A percentile compares a stretch with the other conserved stretches of the same genome.
Evolutionary conservation across 768 basidiomycete genomes (phyloP).

Genomic region (Lactarius deliciosus): DNA sequence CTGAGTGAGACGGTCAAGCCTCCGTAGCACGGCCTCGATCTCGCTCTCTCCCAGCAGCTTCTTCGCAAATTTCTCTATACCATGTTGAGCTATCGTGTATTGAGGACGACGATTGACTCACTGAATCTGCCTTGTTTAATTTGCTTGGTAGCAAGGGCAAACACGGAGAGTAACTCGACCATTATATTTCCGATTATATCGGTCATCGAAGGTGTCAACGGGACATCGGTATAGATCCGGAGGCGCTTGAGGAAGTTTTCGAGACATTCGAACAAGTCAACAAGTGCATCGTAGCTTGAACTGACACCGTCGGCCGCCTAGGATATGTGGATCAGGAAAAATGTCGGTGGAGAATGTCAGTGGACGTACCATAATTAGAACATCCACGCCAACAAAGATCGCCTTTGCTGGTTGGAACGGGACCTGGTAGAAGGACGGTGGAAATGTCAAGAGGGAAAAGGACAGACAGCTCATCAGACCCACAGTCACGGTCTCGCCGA

Average conservation of each 20-base stretch:
- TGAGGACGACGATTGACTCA: not conserved
- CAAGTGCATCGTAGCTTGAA: not conserved
- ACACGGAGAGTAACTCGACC: not conserved
- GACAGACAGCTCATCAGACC: not conserved
- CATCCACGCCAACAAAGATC: slow-evolving; percentile 1
- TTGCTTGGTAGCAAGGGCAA: slow-evolving; percentile 14
- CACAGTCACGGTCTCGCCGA: not conserved
- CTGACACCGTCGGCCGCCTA: not conserved
- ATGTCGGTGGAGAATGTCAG: no score
- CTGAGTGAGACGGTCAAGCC: slow-evolving; percentile 5
- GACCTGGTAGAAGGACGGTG: not conserved
- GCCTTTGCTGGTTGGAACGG: not conserved
- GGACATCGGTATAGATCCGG: slow-evolving; percentile 1
- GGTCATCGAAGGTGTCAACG: not conserved
- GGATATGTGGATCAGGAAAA: not conserved
- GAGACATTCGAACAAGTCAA: slow-evolving; percentile 9
- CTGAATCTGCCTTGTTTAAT: slow-evolving; percentile 8
- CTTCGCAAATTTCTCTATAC: slow-evolving; percentile 5
- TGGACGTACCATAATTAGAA: not conserved
- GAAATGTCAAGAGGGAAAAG: not conserved
- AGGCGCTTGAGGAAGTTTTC: slow-evolving; percentile 8
- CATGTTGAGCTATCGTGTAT: not conserved
- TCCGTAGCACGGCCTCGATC: not conserved
- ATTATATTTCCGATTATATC: not conserved
- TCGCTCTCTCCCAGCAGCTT: slow-evolving; percentile 16